Evolutionary conservation across 1,139 yeast genomes (phyloP), one percentile per base, ranked within the genome.

Genomic region (Magnusiomyces suaveolens): DNA sequence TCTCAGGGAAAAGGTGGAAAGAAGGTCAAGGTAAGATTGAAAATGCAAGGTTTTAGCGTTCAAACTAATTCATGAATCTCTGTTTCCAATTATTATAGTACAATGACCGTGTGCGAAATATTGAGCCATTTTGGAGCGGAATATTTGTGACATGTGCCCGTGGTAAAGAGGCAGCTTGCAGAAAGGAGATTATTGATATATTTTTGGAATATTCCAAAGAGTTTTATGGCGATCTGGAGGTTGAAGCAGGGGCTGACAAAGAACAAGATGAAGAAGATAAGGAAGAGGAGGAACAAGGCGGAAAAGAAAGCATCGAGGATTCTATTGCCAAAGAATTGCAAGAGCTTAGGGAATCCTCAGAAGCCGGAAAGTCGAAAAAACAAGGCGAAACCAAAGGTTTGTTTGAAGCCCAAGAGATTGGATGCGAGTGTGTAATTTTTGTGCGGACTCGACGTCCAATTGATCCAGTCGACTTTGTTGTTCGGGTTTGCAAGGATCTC

Each of bases 121-220:
- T 72, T 24, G 96, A 88, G 63, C 95, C 96, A 0, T 82, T 82
- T 52, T 84, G 95, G 59, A 73, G 84, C 48, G 96, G 97, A 1
- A 74, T 87, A 1, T 92, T 84, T 69, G 96, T 89, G 24, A 87
- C 96, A 0, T 87, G 97, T 68, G 77, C 80, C 52, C 75, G 96
- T 62, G 84, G 87, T 48, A 81, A 83, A 60, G 96, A 90, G 69
- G 76, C 78, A 56, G 81, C 79, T 55, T 86, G 96, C 62, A 79
- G 83, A 23, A 80, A 81, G 57, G 97, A 90, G 68, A 72, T 90
- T 63, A 75, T 80, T 62, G 71, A 76, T 54, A 69, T 89, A 41
- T 78, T 90, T 25, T 72, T 74, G 55, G 84, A 81, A 51, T 65
- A 65, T 55, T 65, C 68, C 1, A 69, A 67, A 32, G 59, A 58